Base-by-base conservation (phyloP, 31 red algal genomes). In the Odonthalia washingtoniensis region DNA sequence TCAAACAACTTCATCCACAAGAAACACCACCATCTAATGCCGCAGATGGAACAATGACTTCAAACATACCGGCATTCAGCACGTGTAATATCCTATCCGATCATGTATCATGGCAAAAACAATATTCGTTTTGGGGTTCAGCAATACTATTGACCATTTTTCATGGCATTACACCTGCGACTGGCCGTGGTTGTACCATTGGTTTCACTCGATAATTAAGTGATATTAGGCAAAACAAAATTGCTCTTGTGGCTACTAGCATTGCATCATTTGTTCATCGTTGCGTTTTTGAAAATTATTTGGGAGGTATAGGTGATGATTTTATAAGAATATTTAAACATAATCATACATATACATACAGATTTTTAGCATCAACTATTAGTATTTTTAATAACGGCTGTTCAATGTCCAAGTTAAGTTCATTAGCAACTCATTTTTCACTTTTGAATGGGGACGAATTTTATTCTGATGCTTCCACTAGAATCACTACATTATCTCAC, bases 71-170 rank as follows among this genome's bases (percentile, higher is more conserved):
- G n/a, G n/a, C n/a, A n/a, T n/a, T n/a, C n/a, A n/a, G n/a, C n/a
- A n/a, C n/a, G n/a, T n/a, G n/a, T n/a, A n/a, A n/a, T n/a, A n/a
- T n/a, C n/a, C n/a, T n/a, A n/a, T n/a, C n/a, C n/a, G n/a, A n/a
- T n/a, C n/a, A n/a, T 30, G 34, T 52, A 14, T 62, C 52, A 37
- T 91, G 89, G 89, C 89, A 92, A 46, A 35, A 61, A 27, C 53
- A 87, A 61, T 92, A 92, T 52, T 74, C 90, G 17, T 92, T 92
- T 52, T 92, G 90, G 90, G 75, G 70, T 3, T 82, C 90, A 5
- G 87, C 90, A 21, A 3, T 74, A 26, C 52, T 77, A 43, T 53
- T 87, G 41, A 45, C 87, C 24, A 40, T 53, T 24, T 38, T 62
- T 36, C 75, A 92, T 62, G 90, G 90, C 16, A 77, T 92, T 37